These are phyloP conservation scores for Karstenula rhodostoma DNA, from an alignment of 2,329 filamentous ascomycete genomes.

Conservation along the genomic window DNA sequence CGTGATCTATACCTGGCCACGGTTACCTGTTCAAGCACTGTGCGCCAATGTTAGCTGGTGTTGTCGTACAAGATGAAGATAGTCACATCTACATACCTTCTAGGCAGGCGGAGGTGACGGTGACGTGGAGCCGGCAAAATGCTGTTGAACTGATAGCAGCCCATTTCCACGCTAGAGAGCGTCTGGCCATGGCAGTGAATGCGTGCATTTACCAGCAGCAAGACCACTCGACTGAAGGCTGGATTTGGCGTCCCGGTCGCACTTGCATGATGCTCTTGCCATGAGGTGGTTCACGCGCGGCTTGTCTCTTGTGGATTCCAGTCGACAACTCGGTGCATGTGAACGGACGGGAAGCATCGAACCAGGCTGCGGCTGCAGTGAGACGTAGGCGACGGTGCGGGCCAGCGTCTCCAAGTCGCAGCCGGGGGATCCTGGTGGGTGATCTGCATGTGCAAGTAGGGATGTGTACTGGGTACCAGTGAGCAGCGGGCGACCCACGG, in stretches of 20 bases:
- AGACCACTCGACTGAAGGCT: not conserved
- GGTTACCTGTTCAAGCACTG: not conserved
- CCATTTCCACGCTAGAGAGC: constrained; percentile 11
- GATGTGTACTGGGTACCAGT: constrained; percentile 1
- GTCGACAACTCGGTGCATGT: not conserved
- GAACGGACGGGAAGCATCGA: not conserved
- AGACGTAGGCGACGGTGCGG: constrained; percentile 3
- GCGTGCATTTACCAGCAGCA: not conserved
- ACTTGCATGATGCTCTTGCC: not conserved
- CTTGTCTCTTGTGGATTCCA: not conserved
- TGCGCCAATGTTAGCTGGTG: not conserved
- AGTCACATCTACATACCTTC: not conserved
- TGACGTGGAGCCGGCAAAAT: constrained; percentile 28
- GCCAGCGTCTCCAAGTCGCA: not conserved
- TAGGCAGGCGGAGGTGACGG: constrained; percentile 4
- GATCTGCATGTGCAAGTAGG: constrained; percentile 26
- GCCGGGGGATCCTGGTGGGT: constrained; percentile 16
- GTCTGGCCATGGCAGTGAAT: constrained; percentile 7
- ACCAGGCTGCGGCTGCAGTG: constrained; percentile 8
- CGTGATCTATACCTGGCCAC: not conserved
- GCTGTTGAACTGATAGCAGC: constrained; percentile 13
- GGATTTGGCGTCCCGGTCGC: not conserved
- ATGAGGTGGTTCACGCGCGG: not conserved
- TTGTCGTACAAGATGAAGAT: constrained; percentile 2
- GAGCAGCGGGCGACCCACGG: not conserved